Conservation (phyloP, 1,284 basidiomycete species). For the Pyrrhoderma noxium region DNA sequence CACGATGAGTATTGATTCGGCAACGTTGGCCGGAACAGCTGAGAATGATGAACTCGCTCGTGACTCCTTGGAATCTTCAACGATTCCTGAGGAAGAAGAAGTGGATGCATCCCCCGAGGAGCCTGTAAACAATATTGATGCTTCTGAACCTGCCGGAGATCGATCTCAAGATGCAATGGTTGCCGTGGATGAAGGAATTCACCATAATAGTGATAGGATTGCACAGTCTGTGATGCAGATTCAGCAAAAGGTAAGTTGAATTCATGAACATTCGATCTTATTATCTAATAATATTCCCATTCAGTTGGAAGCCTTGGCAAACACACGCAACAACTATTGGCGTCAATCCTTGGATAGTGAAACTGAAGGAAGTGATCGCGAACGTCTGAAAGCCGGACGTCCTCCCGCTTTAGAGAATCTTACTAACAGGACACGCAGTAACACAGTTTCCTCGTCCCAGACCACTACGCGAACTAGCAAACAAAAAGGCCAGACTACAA, state of each 20-base stretch:
- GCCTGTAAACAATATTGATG: conserved; percentile 33
- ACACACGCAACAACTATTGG: conserved; percentile 20
- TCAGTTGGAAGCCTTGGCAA: conserved; percentile 67
- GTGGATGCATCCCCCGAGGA: conserved; percentile 6
- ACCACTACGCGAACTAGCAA: conserved; percentile 16
- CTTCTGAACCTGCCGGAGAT: conserved; percentile 36
- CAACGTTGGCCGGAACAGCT: conserved; percentile 27
- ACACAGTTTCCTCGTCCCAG: conserved; percentile 24
- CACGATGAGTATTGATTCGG: conserved; percentile 30
- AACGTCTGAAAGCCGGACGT: conserved; percentile 1
- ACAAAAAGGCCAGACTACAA: neutral
- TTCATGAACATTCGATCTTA: neutral
- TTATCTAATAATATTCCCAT: neutral
- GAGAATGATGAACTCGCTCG: conserved; percentile 38
- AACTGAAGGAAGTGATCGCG: conserved; percentile 14
- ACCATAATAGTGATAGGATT: conserved; percentile 73
- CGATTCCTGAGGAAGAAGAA: conserved; percentile 41
- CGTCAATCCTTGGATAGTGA: conserved; percentile 17
- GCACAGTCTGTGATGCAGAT: conserved; percentile 77
- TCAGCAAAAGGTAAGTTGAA: conserved; percentile 60
- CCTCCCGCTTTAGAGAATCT: conserved; percentile 3
- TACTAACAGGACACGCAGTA: conserved; percentile 9
- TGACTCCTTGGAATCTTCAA: conserved; percentile 22
- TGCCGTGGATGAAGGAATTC: conserved; percentile 78
- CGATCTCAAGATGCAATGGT: conserved; percentile 66